Conservation (phyloP, 2,329 filamentous ascomycete species). For the Tolypocladium ovalisporum region DNA sequence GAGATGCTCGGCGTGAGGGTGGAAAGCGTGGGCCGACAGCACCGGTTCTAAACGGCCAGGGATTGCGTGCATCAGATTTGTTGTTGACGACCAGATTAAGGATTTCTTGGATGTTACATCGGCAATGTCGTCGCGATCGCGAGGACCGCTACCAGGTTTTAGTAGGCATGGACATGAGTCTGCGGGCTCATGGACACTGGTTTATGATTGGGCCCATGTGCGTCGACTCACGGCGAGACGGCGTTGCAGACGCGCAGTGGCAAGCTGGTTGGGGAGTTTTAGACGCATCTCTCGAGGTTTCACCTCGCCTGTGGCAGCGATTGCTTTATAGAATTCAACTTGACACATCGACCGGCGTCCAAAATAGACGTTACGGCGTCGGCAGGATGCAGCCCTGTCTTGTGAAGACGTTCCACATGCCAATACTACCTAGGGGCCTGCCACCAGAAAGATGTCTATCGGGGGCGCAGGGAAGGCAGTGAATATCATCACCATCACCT, state of each 20-base stretch:
- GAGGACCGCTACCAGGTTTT: conserved; percentile 14
- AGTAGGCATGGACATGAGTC: conserved; percentile 14
- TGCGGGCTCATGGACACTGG: neutral
- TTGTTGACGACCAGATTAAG: neutral
- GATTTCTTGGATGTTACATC: conserved; percentile 3
- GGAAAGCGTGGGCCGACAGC: conserved; percentile 40
- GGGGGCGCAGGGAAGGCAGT: too few relatives aligned
- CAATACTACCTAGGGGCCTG: too few relatives aligned
- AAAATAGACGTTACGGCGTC: neutral
- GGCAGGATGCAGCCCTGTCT: neutral
- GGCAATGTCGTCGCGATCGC: conserved; percentile 1
- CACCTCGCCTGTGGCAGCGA: neutral
- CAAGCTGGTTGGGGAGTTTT: neutral
- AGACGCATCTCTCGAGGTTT: neutral
- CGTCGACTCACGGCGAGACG: neutral
- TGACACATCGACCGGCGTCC: neutral
- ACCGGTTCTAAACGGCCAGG: conserved; percentile 24
- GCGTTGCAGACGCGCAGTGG: neutral
- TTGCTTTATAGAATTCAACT: neutral
- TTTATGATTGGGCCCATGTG: neutral
- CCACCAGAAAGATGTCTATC: too few relatives aligned
- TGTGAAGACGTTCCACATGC: neutral
- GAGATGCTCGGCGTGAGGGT: conserved; percentile 38
- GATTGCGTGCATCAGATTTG: conserved; percentile 9
- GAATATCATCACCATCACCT: too few relatives aligned